Base-by-base conservation (phyloP, 192 early-diverging fungal genomes). In the Backusella tuberculispora region DNA sequence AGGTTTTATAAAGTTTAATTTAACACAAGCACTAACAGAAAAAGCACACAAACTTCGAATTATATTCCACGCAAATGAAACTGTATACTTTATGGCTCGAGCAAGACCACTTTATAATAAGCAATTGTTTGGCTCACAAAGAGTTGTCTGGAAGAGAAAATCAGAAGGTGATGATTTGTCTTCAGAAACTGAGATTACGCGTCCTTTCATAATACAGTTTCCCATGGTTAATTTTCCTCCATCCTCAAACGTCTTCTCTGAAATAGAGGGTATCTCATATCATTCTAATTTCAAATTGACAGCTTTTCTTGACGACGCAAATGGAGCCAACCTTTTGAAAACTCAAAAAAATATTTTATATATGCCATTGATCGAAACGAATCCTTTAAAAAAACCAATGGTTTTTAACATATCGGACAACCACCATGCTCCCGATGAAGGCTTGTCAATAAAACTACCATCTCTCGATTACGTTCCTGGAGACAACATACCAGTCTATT, bases 41-140 rank as follows among this genome's bases (percentile, higher is more conserved):
- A 70, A 70, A 15, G 45, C 68, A 4, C 44, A 70, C 21, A 46
- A 24, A 70, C 19, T 70, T 45, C 21, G 66, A 42, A 67, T 67
- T 67, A n/a, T 67, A 67, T 67, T 67, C 5, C 66, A 67, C 19
- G 66, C 66, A 42, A 67, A n/a, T 43, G 66, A 67, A 41, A 41
- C 66, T 5, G 19, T 41, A 0, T 43, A 42, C 2, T 19, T 5
- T 40, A 5, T 41, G 6, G 66, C 38, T 3, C 19, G 12, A 12
- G 5, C 41, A 17, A 67, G 10, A 38, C 66, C 66, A 21, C 37
- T 40, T 12, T 67, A 67, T 7, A 42, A 42, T 13, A 40, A 42
- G 7, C 66, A 67, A 12, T 4, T 67, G 2, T 67, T 67, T 67
- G 66, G 66, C 8, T 43, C 38, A 21, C 66, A 67, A 43, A 67